Conservation (phyloP, 2,329 filamentous ascomycete genomes). For the Cadophora sp. region DNA sequence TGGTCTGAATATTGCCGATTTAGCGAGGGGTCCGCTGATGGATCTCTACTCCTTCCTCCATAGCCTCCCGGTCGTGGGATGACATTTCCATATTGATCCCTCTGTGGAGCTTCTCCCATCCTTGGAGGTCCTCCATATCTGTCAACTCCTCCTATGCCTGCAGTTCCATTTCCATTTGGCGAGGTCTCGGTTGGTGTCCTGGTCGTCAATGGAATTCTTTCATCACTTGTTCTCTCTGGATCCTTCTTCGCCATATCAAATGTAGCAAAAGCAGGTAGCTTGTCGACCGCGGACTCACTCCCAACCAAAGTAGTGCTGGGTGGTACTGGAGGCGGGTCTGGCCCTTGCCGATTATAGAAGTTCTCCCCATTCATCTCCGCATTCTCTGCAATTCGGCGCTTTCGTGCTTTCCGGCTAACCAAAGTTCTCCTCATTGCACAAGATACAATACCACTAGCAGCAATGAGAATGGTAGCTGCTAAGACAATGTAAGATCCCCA, state of each 20-base stretch:
- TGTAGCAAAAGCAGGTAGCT: slow-evolving; percentile 63
- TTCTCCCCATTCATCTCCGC: slow-evolving; percentile 97
- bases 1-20: slow-evolving; percentile 48
- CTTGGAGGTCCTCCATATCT: slow-evolving; percentile 33
- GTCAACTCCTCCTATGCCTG: slow-evolving; percentile 31
- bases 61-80: slow-evolving; percentile 42
- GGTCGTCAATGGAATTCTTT: slow-evolving; percentile 72
- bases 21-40: slow-evolving; percentile 55
- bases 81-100: slow-evolving; percentile 72
- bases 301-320: slow-evolving; percentile 63
- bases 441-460: slow-evolving; percentile 81
- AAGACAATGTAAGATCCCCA: slow-evolving; percentile 96
- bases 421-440: slow-evolving; percentile 95
- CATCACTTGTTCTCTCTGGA: slow-evolving; percentile 68
- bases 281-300: slow-evolving; percentile 59
- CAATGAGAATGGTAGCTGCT: slow-evolving; percentile 84
- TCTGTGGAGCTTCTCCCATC: slow-evolving; percentile 44
- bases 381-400: slow-evolving; percentile 90
- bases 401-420: slow-evolving; percentile 89
- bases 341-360: slow-evolving; percentile 75
- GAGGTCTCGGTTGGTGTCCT: slow-evolving; percentile 66
- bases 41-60: slow-evolving; percentile 54
- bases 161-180: slow-evolving; percentile 44
- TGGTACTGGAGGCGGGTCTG: slow-evolving; percentile 42
- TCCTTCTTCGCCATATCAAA: slow-evolving; percentile 64